Evolutionary conservation across 768 basidiomycete species (phyloP).

Genomic region (Podaxis rugospora): DNA sequence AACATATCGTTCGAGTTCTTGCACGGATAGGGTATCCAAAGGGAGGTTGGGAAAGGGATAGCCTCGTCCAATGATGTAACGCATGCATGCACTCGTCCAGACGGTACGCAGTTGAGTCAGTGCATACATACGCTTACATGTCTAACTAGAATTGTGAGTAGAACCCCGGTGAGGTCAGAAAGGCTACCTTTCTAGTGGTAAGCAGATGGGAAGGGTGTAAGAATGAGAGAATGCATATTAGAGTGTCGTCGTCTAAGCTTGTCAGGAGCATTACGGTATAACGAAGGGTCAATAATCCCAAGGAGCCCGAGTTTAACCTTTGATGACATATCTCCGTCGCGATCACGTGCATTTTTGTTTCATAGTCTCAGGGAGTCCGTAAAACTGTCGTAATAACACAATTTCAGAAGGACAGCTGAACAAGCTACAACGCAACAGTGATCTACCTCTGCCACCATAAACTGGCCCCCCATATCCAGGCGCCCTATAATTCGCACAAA

Average conservation of each 20-base stretch:
- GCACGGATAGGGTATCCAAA: constrained; percentile 30
- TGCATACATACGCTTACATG: constrained; percentile 41
- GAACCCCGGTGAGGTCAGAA: background rate
- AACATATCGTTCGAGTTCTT: constrained; percentile 42
- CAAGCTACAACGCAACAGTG: no score
- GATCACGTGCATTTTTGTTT: background rate
- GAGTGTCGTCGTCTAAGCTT: constrained; percentile 23
- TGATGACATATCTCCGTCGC: background rate
- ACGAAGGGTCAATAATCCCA: background rate
- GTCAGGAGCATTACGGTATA: background rate
- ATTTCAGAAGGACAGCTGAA: no score
- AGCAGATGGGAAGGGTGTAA: constrained; percentile 36
- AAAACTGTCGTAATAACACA: no score
- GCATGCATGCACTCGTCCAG: constrained; percentile 49
- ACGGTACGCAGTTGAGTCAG: constrained; percentile 48
- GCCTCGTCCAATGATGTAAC: constrained; percentile 37
- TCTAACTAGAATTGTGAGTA: constrained; percentile 27
- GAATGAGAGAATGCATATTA: constrained; percentile 28
- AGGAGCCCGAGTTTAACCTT: no score
- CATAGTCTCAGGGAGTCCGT: no score
- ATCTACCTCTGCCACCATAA: no score
- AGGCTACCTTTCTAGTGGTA: constrained; percentile 35
- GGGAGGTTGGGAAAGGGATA: constrained; percentile 45
- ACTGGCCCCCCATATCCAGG: no score
- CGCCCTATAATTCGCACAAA: no score